A percentile compares a stretch with the other conserved stretches of the same genome.
Conservation (phyloP, 2,329 filamentous ascomycete genomes). For the Fusarium tupiense region DNA sequence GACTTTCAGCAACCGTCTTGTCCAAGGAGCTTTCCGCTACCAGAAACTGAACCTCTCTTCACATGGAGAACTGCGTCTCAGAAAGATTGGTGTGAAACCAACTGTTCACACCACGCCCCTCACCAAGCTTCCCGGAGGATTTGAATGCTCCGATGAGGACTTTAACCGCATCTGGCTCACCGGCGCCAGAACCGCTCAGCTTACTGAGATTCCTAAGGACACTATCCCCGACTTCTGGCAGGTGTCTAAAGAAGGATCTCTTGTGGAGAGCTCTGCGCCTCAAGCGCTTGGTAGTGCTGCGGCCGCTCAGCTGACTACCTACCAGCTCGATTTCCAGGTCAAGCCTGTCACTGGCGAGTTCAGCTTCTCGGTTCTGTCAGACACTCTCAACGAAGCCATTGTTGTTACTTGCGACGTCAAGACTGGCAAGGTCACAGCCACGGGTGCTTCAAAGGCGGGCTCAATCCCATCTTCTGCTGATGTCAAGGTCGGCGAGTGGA, state of each 20-base stretch:
- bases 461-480: rapidly evolving
- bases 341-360: neutral
- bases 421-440: neutral
- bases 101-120: neutral
- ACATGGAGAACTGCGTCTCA: neutral
- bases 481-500: neutral
- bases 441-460: neutral
- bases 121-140: neutral
- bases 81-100: neutral
- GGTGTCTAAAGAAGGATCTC: neutral
- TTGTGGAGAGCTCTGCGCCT: neutral
- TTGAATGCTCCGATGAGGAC: neutral
- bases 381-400: neutral
- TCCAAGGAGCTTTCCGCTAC: constrained; percentile 6
- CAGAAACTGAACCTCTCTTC: neutral
- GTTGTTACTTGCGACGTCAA: neutral
- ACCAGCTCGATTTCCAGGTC: neutral
- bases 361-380: neutral
- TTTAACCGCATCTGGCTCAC: neutral
- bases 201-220: neutral
- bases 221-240: constrained; percentile 3
- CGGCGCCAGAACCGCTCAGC: neutral
- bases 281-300: neutral
- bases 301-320: neutral
- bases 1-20: neutral